phyloP scores from a whole-genome alignment of 495 filamentous ascomycete genomes.

The Aspergillus bertholletiae region DNA sequence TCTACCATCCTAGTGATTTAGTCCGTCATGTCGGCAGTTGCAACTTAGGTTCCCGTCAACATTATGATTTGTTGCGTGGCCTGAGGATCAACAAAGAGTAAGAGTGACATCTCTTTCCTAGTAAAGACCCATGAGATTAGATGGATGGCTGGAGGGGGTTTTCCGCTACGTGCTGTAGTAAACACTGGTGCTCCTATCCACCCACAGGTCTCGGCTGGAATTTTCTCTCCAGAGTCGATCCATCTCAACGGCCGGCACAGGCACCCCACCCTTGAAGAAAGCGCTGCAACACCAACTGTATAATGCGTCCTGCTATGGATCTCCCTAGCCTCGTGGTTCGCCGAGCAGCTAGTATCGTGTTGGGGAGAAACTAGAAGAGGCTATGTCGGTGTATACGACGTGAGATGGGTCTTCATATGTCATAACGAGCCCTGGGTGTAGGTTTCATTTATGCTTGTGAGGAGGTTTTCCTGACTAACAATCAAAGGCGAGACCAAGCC shows the following conservation, averaged over 20 bases:
- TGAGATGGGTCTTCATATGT: background rate
- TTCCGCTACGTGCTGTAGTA: background rate
- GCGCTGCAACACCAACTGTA: background rate
- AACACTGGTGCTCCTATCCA: background rate
- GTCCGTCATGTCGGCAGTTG: conserved; percentile 3
- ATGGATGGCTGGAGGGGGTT: background rate
- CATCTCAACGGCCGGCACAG: background rate
- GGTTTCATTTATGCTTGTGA: background rate
- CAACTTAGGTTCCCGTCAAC: background rate
- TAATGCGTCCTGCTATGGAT: background rate
- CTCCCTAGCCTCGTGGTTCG: background rate
- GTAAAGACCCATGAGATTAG: background rate
- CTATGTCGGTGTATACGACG: background rate
- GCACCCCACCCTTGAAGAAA: background rate
- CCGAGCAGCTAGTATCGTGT: background rate
- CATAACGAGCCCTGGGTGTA: background rate
- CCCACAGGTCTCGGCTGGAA: background rate
- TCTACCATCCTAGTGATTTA: background rate
- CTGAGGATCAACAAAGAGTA: background rate
- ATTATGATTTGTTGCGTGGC: background rate
- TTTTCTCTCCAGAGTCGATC: background rate
- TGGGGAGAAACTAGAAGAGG: background rate
- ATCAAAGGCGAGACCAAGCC: background rate
- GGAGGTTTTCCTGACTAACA: background rate
- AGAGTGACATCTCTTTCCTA: background rate